A percentile compares a stretch with the other conserved stretches of the same genome.
Conservation (phyloP, 148 eudicot genomes). For the Amaranthus hypochondriacus region DNA sequence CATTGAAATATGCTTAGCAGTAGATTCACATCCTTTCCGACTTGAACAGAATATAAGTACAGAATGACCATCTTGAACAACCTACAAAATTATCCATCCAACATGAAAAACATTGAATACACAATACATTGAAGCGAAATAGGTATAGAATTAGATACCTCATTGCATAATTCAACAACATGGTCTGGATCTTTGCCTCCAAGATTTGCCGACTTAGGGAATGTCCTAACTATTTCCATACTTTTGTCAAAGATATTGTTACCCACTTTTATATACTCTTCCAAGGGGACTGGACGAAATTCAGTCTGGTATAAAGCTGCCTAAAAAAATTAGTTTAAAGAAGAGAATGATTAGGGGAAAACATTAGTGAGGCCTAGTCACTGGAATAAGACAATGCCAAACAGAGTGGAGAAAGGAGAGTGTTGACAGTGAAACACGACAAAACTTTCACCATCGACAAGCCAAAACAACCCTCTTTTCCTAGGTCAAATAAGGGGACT, state of each 20-base stretch:
- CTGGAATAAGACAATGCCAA: neutral
- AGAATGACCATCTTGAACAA: slow-evolving; percentile 95
- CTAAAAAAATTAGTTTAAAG: slow-evolving; percentile 34
- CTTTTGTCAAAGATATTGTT: slow-evolving; percentile 66
- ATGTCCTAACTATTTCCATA: slow-evolving; percentile 76
- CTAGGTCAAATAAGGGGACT: too few relatives aligned
- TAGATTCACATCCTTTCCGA: slow-evolving; percentile 97
- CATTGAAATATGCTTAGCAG: slow-evolving; percentile 78
- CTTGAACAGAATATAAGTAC: slow-evolving; percentile 93
- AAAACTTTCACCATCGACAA: neutral
- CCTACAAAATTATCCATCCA: slow-evolving; percentile 35
- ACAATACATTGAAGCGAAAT: neutral
- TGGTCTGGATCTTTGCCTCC: slow-evolving; percentile 99
- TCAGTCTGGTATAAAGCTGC: slow-evolving; percentile 96
- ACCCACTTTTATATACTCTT: slow-evolving; percentile 94
- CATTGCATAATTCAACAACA: slow-evolving; percentile 89
- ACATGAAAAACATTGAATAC: slow-evolving; percentile 8
- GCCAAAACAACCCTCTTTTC: neutral
- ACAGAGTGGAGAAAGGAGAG: neutral
- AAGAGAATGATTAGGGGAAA: slow-evolving; percentile 7
- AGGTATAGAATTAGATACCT: slow-evolving; percentile 43
- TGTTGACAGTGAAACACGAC: neutral
- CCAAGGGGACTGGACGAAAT: slow-evolving; percentile 95
- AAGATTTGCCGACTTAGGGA: slow-evolving; percentile 62
- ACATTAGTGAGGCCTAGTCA: neutral